Base-by-base conservation (phyloP, 768 basidiomycete genomes). In the Hericium coralloides region DNA sequence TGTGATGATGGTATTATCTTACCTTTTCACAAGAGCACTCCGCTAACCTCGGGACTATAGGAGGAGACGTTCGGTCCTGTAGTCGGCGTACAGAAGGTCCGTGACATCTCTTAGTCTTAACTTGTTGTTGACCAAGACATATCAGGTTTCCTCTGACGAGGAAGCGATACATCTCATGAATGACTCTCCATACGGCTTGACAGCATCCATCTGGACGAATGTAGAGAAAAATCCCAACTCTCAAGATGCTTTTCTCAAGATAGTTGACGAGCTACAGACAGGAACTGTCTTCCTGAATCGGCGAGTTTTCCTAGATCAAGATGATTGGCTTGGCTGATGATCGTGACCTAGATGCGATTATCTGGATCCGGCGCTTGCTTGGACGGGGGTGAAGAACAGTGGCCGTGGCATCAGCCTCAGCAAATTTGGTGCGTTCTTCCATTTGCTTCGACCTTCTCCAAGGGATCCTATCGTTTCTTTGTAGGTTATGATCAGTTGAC, bases 211-310 rank as follows among this genome's bases (percentile, higher is more conserved):
- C 36, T 99, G 95, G 97, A 98, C 97, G 1, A 80, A 90, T 63
- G 80, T 76, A 0, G 76, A 79, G 26, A 72, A 71, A 3, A 79
- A 83, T 57, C 69, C 76, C 0, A 79, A 79, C n/a, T 90, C 89
- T 0, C 79, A 88, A 59, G 65, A 70, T 2, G 84, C 80, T 0
- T 97, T 98, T 72, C 64, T 85, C 56, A 70, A 68, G 49, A 73
- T 95, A 23, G 82, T 78, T 7, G 84, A 88, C 52, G 79, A 82
- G 60, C 69, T 98, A 36, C 84, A 95, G 57, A 84, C 88, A 0
- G 97, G 97, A 3, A 99, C 95, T 0, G 93, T 98, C 6, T 98
- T 91, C 70, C 69, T 95, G 66, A 99, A 99, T 71, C 77, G 92
- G 80, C 87, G 63, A 56, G 43, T n/a, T 8, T 20, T 45, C n/a